phyloP scores from a whole-genome alignment of 2,329 filamentous ascomycete genomes.

The Rhexocercosporidium sp. region DNA sequence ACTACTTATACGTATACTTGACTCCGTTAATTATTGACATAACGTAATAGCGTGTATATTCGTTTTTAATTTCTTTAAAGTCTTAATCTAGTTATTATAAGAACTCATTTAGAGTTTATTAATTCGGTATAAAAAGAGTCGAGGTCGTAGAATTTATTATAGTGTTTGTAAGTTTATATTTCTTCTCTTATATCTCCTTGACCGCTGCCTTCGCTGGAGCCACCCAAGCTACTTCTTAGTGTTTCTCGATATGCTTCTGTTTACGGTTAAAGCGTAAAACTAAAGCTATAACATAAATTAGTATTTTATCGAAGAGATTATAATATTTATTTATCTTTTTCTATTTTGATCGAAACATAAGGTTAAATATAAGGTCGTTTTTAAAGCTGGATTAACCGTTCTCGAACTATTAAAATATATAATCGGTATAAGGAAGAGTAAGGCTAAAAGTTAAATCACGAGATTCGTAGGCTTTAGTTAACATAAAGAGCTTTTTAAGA shows the following conservation, averaged over 20 bases:
- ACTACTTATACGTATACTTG: background rate
- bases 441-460: background rate
- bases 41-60: background rate
- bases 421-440: background rate
- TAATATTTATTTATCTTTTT: background rate
- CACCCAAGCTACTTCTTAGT: background rate
- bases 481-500: background rate
- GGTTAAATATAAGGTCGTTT: background rate
- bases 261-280: too few relatives aligned
- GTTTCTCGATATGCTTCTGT: background rate
- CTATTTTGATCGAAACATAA: background rate
- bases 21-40: background rate
- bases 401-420: background rate
- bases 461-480: background rate
- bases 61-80: background rate
- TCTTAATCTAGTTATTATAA: background rate
- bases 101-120: background rate
- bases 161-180: background rate
- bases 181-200: background rate
- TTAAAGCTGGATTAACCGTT: background rate
- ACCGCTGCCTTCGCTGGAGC: background rate
- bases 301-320: background rate
- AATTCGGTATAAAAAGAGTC: background rate
- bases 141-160: too few relatives aligned
- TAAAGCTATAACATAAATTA: too few relatives aligned